Evolutionary conservation across 2,329 filamentous ascomycete genomes (phyloP), one percentile per base, ranked within the genome.

Genomic region (Pleurostoma richardsiae): DNA sequence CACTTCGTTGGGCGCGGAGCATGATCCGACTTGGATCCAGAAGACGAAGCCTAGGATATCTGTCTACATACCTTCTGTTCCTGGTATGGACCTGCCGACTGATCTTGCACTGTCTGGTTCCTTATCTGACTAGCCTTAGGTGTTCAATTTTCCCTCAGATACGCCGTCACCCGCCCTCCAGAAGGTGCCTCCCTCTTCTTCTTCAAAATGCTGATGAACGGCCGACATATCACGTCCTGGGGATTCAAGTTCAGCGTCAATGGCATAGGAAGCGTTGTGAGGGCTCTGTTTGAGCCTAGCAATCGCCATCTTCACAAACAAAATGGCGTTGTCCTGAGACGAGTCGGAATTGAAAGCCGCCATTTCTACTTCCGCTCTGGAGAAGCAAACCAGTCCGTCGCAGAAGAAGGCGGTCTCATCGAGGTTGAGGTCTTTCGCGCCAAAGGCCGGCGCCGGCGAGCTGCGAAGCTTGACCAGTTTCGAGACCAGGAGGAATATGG

Each of bases 161-260:
- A 80, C 54, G 57, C 57, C 5, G 56, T 81, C 49, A 58, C 57
- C 41, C 62, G 58, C 40, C 53, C 59, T 2, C 63, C 63, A 1
- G 53, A 56, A 3, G 64, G 57, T 19, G 60, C 66, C 38, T 62
- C 57, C 44, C 73, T 69, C 51, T 57, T 80, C 7, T 78, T 74
- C 60, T 82, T 82, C 62, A 80, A 76, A 54, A 59, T 82, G 44
- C 67, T 66, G 46, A 70, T 82, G 56, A 82, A 83, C 51, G 76
- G 76, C 11, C 69, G 71, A 11, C 66, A 69, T 19, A 63, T 76
- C n/a, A 66, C 72, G 3, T 73, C 71, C 3, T 83, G 77, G 72
- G 78, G 79, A 3, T 65, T 73, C 26, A 66, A 77, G 46, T 59
- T 71, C 11, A 55, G 54, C 10, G 54, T 51, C 4, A 59, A 59